These are phyloP conservation scores for Microbotryum saponariae DNA, from an alignment of 1,284 basidiomycete genomes.

Conservation along the genomic window DNA sequence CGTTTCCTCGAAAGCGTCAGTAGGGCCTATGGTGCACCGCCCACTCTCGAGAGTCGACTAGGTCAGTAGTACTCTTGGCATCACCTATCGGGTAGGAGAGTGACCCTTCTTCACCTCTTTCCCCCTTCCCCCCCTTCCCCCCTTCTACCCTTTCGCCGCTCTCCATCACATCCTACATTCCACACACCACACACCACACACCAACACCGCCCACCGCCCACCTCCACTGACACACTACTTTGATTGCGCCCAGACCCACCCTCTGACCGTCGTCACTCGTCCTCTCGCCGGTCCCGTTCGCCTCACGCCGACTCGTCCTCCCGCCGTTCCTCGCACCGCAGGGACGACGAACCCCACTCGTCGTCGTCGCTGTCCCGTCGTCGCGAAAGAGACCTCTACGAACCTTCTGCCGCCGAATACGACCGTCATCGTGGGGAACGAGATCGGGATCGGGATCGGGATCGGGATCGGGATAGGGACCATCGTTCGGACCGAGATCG, in stretches of 20 bases:
- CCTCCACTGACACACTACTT: neutral
- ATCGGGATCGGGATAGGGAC: constrained; percentile 44
- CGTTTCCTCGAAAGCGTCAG: too few species aligned
- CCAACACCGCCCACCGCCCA: too few species aligned
- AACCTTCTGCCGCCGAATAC: constrained; percentile 47
- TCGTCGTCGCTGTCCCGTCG: neutral
- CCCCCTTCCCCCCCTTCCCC: too few species aligned
- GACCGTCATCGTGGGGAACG: constrained; percentile 38
- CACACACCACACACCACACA: too few species aligned
- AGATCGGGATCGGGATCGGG: constrained; percentile 44
- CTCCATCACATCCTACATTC: too few species aligned
- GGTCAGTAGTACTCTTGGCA: too few species aligned
- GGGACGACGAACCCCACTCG: constrained; percentile 4
- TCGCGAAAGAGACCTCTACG: constrained; percentile 46
- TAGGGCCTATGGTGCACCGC: too few species aligned
- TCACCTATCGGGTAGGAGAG: too few species aligned
- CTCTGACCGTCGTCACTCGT: constrained; percentile 5
- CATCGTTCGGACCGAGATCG: constrained; percentile 42
- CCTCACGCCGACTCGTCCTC: neutral
- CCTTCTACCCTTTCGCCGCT: too few species aligned
- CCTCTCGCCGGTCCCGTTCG: neutral
- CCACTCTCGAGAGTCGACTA: too few species aligned
- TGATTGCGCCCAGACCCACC: neutral
- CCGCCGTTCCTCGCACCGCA: constrained; percentile 10
- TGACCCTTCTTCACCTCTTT: too few species aligned